Evolutionary conservation across 306 rosid species (phyloP).

Genomic region (Medicago truncatula): MtrunA17r5.0-ANR NC_053043.1:22973001-22973500

Average conservation of each 20-base stretch:
- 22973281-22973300: conserved; percentile 79
- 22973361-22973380: conserved; percentile 62
- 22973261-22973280: conserved; percentile 77
- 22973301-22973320: conserved; percentile 82
- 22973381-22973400: conserved; percentile 60
- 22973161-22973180: conserved; percentile 72
- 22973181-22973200: conserved; percentile 87
- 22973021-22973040: background rate
- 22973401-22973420: conserved; percentile 53
- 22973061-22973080: conserved; percentile 65
- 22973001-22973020: conserved; percentile 13
- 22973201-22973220: conserved; percentile 83
- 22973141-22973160: conserved; percentile 72
- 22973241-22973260: conserved; percentile 85
- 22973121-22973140: conserved; percentile 84
- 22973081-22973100: conserved; percentile 82
- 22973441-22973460: conserved; percentile 43
- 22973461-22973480: conserved; percentile 50
- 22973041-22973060: background rate
- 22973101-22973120: conserved; percentile 87
- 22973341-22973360: conserved; percentile 82
- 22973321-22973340: conserved; percentile 82
- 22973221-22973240: conserved; percentile 80
- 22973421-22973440: conserved; percentile 60
- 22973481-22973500: conserved; percentile 36